phyloP scores from a whole-genome alignment of 2,329 filamentous ascomycete species.

The Cladophialophora chaetospira region DNA sequence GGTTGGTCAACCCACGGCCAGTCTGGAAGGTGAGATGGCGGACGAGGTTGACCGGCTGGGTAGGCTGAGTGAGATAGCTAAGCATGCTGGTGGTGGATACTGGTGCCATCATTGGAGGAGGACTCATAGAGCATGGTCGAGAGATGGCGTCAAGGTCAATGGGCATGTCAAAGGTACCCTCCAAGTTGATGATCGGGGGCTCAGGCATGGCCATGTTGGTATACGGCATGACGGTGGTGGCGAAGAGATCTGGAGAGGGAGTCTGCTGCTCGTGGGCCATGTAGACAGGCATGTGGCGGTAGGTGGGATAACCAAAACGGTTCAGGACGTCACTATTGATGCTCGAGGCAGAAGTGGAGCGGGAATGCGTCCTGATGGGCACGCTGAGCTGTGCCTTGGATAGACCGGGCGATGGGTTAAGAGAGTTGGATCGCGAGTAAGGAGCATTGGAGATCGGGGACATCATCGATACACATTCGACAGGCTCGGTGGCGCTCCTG shows the following conservation, averaged over 20 bases:
- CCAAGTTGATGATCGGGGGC: conserved; percentile 45
- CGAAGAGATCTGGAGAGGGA: conserved; percentile 38
- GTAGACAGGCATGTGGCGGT: conserved; percentile 70
- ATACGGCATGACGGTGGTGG: conserved; percentile 31
- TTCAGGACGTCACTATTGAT: conserved; percentile 67
- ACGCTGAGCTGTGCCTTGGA: conserved; percentile 40
- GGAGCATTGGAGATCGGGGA: conserved; percentile 48
- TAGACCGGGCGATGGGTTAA: conserved; percentile 29
- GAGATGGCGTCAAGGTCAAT: conserved; percentile 35
- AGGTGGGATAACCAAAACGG: conserved; percentile 81
- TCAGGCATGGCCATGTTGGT: conserved; percentile 35
- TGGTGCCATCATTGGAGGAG: conserved; percentile 39
- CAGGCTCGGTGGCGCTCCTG: conserved; percentile 49
- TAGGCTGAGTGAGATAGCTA: conserved; percentile 74
- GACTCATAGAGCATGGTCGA: conserved; percentile 48
- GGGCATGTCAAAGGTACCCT: conserved; percentile 32
- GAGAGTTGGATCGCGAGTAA: conserved; percentile 30
- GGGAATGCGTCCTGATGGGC: conserved; percentile 47
- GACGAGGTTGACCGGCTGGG: conserved; percentile 80
- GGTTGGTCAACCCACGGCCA: conserved; percentile 68
- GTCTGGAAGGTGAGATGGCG: conserved; percentile 71
- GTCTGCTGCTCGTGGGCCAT: conserved; percentile 47
- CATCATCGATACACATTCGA: conserved; percentile 46
- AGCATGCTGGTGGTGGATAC: conserved; percentile 67
- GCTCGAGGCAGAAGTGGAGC: conserved; percentile 68